phyloP scores from a whole-genome alignment of 257 asterid genomes.

The Primulina tabacum region DNA sequence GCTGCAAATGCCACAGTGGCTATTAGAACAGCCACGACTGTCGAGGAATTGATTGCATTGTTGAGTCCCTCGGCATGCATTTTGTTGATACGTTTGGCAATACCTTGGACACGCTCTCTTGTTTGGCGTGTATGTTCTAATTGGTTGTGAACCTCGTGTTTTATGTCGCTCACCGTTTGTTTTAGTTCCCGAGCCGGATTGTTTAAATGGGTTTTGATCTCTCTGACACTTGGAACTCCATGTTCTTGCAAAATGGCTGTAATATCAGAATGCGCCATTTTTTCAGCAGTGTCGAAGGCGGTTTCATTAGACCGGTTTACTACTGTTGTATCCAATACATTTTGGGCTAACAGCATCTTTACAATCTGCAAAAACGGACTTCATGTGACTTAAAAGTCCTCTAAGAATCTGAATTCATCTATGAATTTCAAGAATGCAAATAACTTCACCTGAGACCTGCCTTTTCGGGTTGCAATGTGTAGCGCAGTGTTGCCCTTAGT shows the following conservation, averaged over 20 bases:
- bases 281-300: conserved; percentile 45
- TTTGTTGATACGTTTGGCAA: conserved; percentile 50
- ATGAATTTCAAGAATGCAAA: not conserved
- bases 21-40: conserved; percentile 55
- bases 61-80: conserved; percentile 56
- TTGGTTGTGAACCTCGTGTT: conserved; percentile 58
- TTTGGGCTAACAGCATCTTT: conserved; percentile 24
- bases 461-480: conserved; percentile 52
- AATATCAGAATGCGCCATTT: conserved; percentile 30
- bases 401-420: not conserved
- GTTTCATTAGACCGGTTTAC: conserved; percentile 46
- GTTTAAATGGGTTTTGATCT: conserved; percentile 28
- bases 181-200: conserved; percentile 43
- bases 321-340: conserved; percentile 26
- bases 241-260: conserved; percentile 31
- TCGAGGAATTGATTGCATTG: conserved; percentile 56
- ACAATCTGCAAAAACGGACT: conserved; percentile 31
- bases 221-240: conserved; percentile 40
- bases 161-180: conserved; percentile 51
- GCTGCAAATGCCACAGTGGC: conserved; percentile 59
- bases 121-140: conserved; percentile 55
- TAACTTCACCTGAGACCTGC: conserved; percentile 43
- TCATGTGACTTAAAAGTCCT: not conserved
- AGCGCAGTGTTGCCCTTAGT: conserved; percentile 47
- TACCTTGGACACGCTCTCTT: conserved; percentile 46